phyloP scores from a whole-genome alignment of 2,329 filamentous ascomycete genomes.

The Fusarium tricinctum region DNA sequence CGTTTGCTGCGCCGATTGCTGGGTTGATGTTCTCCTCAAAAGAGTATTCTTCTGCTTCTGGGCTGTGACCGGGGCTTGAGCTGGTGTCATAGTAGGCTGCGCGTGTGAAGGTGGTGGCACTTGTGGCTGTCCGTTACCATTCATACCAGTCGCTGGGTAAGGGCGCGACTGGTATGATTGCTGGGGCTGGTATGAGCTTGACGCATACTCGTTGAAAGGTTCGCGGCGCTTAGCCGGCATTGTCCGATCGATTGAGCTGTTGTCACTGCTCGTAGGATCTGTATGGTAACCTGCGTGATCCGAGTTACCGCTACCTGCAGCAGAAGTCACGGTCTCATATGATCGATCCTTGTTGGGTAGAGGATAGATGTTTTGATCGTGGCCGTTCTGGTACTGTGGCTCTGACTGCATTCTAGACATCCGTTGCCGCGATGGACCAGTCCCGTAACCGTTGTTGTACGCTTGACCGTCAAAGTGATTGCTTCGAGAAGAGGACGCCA shows the following conservation, averaged over 20 bases:
- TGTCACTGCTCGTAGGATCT: constrained; percentile 89
- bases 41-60: constrained; percentile 51
- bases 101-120: constrained; percentile 48
- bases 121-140: constrained; percentile 44
- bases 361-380: constrained; percentile 64
- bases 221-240: constrained; percentile 68
- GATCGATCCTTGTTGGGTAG: constrained; percentile 79
- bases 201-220: constrained; percentile 74
- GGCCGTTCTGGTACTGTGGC: constrained; percentile 57
- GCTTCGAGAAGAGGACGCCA: constrained; percentile 54
- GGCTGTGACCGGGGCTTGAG: constrained; percentile 34
- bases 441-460: constrained; percentile 53
- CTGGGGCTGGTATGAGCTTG: constrained; percentile 63
- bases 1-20: constrained; percentile 36
- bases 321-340: constrained; percentile 88
- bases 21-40: constrained; percentile 50
- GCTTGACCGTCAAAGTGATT: constrained; percentile 62
- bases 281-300: constrained; percentile 86
- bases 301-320: constrained; percentile 78
- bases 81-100: constrained; percentile 39
- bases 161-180: constrained; percentile 60
- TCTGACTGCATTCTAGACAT: constrained; percentile 63
- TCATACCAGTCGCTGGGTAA: constrained; percentile 54
- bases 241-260: constrained; percentile 87
- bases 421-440: constrained; percentile 48